phyloP scores from a whole-genome alignment of 1,284 basidiomycete species.

The Irpex sp. region DNA sequence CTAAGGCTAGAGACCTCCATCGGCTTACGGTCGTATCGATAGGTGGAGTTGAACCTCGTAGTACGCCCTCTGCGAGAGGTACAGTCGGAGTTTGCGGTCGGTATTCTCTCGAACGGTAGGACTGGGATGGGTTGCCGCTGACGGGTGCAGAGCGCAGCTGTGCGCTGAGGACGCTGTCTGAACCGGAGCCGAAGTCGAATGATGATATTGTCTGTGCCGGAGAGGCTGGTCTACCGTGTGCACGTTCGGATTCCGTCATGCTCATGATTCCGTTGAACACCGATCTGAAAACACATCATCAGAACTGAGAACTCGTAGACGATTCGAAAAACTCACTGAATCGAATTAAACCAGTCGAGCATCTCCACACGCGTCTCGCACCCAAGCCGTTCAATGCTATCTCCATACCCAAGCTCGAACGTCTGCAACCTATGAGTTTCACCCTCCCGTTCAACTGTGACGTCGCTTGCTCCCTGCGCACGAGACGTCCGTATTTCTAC shows the following conservation, averaged over 20 bases:
- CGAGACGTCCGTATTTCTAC: constrained; percentile 8
- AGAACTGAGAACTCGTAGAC: neutral
- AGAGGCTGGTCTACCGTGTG: neutral
- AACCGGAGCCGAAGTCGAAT: neutral
- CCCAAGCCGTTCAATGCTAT: constrained; percentile 7
- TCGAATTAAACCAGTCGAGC: constrained; percentile 10
- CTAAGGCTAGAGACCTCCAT: constrained; percentile 1
- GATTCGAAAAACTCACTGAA: constrained; percentile 6
- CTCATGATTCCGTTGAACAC: constrained; percentile 9
- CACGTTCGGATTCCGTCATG: neutral
- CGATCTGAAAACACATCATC: neutral
- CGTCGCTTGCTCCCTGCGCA: constrained; percentile 1
- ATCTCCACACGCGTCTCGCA: constrained; percentile 7
- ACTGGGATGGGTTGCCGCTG: neutral
- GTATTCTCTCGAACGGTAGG: neutral
- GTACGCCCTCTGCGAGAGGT: neutral
- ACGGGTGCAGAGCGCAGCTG: neutral
- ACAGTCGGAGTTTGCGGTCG: neutral
- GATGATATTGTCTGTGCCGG: neutral
- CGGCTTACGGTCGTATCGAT: neutral
- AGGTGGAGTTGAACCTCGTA: constrained; percentile 2
- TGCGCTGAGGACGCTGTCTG: neutral
- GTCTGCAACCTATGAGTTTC: neutral
- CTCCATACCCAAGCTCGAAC: constrained; percentile 10
- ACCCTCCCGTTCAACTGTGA: constrained; percentile 2